A percentile compares a stretch with the other conserved stretches of the same genome.
Conservation (phyloP, 1,284 basidiomycete genomes). For the Wolfiporia cocos region DNA sequence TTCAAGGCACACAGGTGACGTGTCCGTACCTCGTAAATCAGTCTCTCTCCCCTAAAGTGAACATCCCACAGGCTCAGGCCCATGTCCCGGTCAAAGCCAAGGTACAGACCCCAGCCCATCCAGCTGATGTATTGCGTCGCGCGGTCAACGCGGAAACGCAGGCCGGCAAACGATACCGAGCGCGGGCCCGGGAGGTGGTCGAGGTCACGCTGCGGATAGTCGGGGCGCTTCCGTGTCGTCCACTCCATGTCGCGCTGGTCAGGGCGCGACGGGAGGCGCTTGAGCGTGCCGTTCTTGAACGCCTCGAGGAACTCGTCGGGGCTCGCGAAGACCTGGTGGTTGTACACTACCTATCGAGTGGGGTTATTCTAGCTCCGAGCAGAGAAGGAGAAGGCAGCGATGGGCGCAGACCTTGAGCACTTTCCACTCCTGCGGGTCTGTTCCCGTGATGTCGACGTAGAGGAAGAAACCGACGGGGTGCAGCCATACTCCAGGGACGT, state of each 20-base stretch:
- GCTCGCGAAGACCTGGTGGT: slow-evolving; percentile 47
- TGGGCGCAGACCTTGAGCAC: slow-evolving; percentile 34
- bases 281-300: slow-evolving; percentile 46
- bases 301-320: slow-evolving; percentile 45
- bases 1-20: neutral
- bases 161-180: slow-evolving; percentile 50
- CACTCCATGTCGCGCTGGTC: slow-evolving; percentile 31
- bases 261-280: slow-evolving; percentile 30
- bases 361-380: neutral
- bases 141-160: slow-evolving; percentile 51
- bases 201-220: slow-evolving; percentile 39
- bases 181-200: slow-evolving; percentile 60
- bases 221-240: slow-evolving; percentile 39
- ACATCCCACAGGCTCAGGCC: slow-evolving; percentile 64
- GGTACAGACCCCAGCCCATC: slow-evolving; percentile 60
- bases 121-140: slow-evolving; percentile 51
- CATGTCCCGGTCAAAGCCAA: slow-evolving; percentile 63
- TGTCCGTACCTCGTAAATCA: slow-evolving; percentile 53
- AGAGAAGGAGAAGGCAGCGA: neutral
- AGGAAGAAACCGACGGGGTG: slow-evolving; percentile 50
- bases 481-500: slow-evolving; percentile 44
- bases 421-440: slow-evolving; percentile 45
- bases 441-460: slow-evolving; percentile 53
- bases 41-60: slow-evolving; percentile 50
- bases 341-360: slow-evolving; percentile 43